Evolutionary conservation across 495 filamentous ascomycete species (phyloP).

Genomic region (Penicillium dipodomyicola): DNA sequence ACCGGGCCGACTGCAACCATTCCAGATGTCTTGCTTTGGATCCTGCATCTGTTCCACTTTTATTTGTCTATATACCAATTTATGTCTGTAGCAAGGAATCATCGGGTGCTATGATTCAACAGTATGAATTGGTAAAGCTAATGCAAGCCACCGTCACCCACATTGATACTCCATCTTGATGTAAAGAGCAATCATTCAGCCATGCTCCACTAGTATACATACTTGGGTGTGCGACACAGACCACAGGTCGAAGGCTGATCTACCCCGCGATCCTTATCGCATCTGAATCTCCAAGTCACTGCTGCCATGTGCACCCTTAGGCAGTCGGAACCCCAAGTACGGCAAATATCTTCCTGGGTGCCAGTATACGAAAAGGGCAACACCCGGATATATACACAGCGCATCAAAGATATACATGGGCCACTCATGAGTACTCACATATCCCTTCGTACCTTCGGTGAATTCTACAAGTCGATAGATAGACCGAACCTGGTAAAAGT

Average conservation of each 20-base stretch:
- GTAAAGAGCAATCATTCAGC: not conserved
- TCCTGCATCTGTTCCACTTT: not conserved
- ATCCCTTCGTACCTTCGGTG: slow-evolving; percentile 51
- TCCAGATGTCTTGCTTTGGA: not conserved
- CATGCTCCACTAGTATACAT: not conserved
- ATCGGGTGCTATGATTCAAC: not conserved
- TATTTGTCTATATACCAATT: not conserved
- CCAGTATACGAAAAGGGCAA: slow-evolving; percentile 50
- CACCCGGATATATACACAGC: slow-evolving; percentile 50
- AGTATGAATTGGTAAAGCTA: not conserved
- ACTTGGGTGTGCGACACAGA: not conserved
- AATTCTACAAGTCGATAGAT: slow-evolving; percentile 65
- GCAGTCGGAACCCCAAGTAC: slow-evolving; percentile 35
- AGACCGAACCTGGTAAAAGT: slow-evolving; percentile 47
- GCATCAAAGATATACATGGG: slow-evolving; percentile 62
- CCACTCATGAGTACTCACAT: slow-evolving; percentile 54
- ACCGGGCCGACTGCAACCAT: not conserved
- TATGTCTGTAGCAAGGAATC: not conserved
- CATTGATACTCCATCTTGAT: not conserved
- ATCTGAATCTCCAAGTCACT: not conserved
- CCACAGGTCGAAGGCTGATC: not conserved
- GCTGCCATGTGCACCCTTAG: slow-evolving; percentile 10
- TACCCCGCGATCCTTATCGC: not conserved
- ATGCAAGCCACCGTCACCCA: not conserved
- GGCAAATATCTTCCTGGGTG: slow-evolving; percentile 48